phyloP scores from a whole-genome alignment of 257 asterid species.

The Ocimum tenuiflorum region DNA sequence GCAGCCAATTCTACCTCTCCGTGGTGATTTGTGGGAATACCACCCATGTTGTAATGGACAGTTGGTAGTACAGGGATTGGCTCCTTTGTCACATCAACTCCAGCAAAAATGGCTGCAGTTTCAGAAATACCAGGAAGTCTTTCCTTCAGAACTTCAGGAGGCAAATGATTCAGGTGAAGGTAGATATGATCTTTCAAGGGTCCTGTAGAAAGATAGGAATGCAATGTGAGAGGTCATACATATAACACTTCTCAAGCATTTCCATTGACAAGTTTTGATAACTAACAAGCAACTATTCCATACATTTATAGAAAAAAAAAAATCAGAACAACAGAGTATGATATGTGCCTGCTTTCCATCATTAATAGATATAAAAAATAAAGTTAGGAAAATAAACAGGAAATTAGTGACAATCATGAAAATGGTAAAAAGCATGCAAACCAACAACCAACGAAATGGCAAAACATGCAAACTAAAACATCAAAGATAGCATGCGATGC shows the following conservation, averaged over 20 bases:
- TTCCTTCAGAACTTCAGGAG: conserved; percentile 95
- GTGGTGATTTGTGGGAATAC: conserved; percentile 87
- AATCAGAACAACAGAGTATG: neutral
- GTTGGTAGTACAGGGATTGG: conserved; percentile 98
- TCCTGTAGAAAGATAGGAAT: conserved; percentile 37
- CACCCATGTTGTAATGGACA: conserved; percentile 98
- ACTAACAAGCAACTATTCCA: too few relatives aligned
- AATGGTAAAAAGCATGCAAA: too few relatives aligned
- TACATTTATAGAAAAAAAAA: neutral
- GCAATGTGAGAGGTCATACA: neutral
- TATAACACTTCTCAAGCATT: neutral
- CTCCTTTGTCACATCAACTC: conserved; percentile 96
- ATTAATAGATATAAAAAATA: neutral
- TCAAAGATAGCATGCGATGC: too few relatives aligned
- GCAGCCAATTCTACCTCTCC: conserved; percentile 64
- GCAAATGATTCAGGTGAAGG: conserved; percentile 92
- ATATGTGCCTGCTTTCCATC: neutral
- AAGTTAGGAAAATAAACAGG: too few relatives aligned
- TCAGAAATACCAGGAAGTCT: conserved; percentile 99
- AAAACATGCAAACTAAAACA: too few relatives aligned
- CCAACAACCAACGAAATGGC: too few relatives aligned
- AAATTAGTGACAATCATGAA: too few relatives aligned
- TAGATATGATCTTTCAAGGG: conserved; percentile 93
- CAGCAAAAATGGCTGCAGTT: conserved; percentile 97
- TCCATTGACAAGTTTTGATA: neutral